Percentiles rank a stretch among this genome's conserved stretches.
These are phyloP conservation scores for Solanum tarijense DNA, from an alignment of 257 asterid genomes.

Conservation along the genomic window DNA sequence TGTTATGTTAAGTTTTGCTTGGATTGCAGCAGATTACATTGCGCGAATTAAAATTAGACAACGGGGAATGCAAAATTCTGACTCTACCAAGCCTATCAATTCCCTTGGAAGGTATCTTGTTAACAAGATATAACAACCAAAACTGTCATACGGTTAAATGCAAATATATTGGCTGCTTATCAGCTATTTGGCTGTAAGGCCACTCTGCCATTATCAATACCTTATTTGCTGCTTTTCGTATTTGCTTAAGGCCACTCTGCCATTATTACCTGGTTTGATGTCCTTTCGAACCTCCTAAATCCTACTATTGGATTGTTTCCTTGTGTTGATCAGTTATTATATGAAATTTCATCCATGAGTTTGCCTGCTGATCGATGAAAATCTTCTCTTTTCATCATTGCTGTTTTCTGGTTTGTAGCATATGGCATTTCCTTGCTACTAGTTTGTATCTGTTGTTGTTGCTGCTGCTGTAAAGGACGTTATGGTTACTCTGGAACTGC, in stretches of 20 bases:
- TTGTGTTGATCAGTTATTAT: background rate
- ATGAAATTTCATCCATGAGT: background rate
- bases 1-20: constrained; percentile 80
- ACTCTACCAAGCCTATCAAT: constrained; percentile 57
- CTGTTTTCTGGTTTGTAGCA: constrained; percentile 48
- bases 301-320: background rate
- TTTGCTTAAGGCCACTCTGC: constrained; percentile 11
- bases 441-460: constrained; percentile 52
- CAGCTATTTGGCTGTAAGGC: constrained; percentile 5
- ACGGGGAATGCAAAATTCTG: constrained; percentile 21
- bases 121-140: constrained; percentile 42
- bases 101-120: constrained; percentile 65
- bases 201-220: constrained; percentile 1
- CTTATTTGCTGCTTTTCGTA: too few relatives aligned
- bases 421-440: constrained; percentile 47
- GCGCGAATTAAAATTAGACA: constrained; percentile 62
- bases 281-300: background rate
- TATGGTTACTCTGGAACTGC: constrained; percentile 67
- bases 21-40: constrained; percentile 93
- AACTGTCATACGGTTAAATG: background rate
- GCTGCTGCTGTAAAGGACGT: background rate
- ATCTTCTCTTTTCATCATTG: constrained; percentile 26
- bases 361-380: background rate
- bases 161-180: background rate
- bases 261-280: background rate